Base-by-base conservation (phyloP, 305 asterid genomes). In the Ajuga reptans region DNA sequence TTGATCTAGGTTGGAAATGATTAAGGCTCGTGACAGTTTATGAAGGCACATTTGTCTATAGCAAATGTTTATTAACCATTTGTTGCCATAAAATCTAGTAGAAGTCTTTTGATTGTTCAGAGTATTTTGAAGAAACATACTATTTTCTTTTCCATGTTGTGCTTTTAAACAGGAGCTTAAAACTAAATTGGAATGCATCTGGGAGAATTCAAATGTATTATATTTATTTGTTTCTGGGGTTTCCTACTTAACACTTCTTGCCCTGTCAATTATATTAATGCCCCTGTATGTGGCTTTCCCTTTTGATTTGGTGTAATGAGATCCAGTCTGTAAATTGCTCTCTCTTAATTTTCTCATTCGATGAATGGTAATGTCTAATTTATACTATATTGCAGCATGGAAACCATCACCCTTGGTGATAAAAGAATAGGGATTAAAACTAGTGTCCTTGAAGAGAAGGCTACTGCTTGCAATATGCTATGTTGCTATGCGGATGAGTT, bases 401-500 rank as follows among this genome's bases (percentile, higher is more conserved):
- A 92, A 77, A 90, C 94, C 78, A 92, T 88, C 64, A 92, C 96
- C 52, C 87, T 92, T 18, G 98, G 98, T 43, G 98, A 90, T 75
- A 92, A 92, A 84, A 86, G 95, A 78, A 92, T 92, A 66, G 98
- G 96, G 57, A 92, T 90, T 65, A 92, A 92, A 74, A 92, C 97
- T 18, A 92, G 98, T 53, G 94, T 92, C 78, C 83, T 92, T 31
- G 98, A 92, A 83, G 98, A 92, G 78, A 90, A 92, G 80, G 98
- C 98, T 66, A 90, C 98, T 46, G 98, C 98, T 69, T 92, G 98
- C 81, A 92, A 92, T 83, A 88, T 92, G 98, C 78, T 92, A 16
- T 92, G 95, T 69, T 92, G 98, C 85, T 92, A 90, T 81, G 98
- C 96, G 24, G 97, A 92, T 83, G 98, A 92, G 82, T 66, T 92